Base-by-base conservation (phyloP, 805 yeast genomes). In the Sungouiella thailandica region DNA sequence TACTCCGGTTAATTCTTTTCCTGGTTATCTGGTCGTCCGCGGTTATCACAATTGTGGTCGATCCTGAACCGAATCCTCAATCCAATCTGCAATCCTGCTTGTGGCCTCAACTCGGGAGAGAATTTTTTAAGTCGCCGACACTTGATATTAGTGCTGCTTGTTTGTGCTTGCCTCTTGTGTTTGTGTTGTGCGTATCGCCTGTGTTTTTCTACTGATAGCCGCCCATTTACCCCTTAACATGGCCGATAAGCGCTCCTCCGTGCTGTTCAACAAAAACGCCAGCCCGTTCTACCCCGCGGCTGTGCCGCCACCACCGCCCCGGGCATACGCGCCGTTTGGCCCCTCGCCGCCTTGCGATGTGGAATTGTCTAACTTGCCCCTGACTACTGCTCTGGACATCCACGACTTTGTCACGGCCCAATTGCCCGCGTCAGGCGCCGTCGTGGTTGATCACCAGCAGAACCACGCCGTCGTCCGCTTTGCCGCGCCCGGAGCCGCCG, bases 191-290 rank as follows among this genome's bases (percentile, higher is more conserved):
- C n/a, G n/a, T n/a, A n/a, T n/a, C n/a, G n/a, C n/a, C n/a, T n/a
- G n/a, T n/a, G n/a, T n/a, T n/a, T n/a, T n/a, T n/a, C n/a, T n/a
- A n/a, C n/a, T n/a, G n/a, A n/a, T n/a, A n/a, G n/a, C n/a, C n/a
- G n/a, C n/a, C n/a, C n/a, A n/a, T n/a, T n/a, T n/a, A n/a, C n/a
- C n/a, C 22, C 7, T 19, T 19, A 19, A 19, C 7, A 28, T 28
- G 30, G 14, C 11, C 8, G 14, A 10, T 6, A 28, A 17, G 16
- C 30, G 30, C 10, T 10, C 16, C 15, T 18, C 23, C 23, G 30
- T 28, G 22, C 30, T 28, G 30, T 28, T 17, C 23, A 28, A 28
- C 30, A 28, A 28, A 18, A 28, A 28, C 30, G 30, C 30, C 23
- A 17, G 12, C 23, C 30, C 30, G 17, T 28, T 28, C 18, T 28